Conservation (phyloP, 768 basidiomycete species). For the Suillus decipiens region DNA sequence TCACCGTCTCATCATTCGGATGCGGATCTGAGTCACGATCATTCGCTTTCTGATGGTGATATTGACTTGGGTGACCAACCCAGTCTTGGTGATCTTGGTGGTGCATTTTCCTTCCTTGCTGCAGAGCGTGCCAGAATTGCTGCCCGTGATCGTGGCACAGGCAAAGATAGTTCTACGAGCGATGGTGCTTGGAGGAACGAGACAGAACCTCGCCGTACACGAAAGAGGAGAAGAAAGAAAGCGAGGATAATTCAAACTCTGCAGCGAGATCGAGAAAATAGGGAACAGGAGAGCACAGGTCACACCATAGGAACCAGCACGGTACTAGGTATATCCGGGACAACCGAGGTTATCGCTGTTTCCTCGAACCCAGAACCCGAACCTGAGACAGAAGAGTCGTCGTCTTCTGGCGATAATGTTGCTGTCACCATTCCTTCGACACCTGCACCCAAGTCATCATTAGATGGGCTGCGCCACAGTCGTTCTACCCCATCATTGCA, state of each 20-base stretch:
- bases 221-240: constrained; percentile 41
- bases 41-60: constrained; percentile 21
- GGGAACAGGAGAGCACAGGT: constrained; percentile 2
- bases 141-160: constrained; percentile 36
- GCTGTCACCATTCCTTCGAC: constrained; percentile 29
- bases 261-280: constrained; percentile 20
- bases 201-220: constrained; percentile 39
- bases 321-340: not conserved
- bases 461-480: constrained; percentile 40
- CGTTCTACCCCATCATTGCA: constrained; percentile 50
- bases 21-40: constrained; percentile 3
- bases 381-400: constrained; percentile 27
- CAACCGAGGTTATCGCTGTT: constrained; percentile 24
- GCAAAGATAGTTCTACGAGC: constrained; percentile 35
- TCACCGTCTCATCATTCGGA: constrained; percentile 4
- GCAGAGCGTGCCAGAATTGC: constrained; percentile 64
- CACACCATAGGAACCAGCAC: constrained; percentile 3
- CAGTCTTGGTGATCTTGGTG: constrained; percentile 71
- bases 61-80: constrained; percentile 46
- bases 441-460: constrained; percentile 24
- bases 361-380: constrained; percentile 24
- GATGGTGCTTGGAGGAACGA: constrained; percentile 43
- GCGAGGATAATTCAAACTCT: constrained; percentile 33
- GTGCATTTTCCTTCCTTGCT: constrained; percentile 73
- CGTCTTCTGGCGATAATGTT: constrained; percentile 30